Base-by-base conservation (phyloP, 495 filamentous ascomycete species). In the Bacidia rubella region DNA sequence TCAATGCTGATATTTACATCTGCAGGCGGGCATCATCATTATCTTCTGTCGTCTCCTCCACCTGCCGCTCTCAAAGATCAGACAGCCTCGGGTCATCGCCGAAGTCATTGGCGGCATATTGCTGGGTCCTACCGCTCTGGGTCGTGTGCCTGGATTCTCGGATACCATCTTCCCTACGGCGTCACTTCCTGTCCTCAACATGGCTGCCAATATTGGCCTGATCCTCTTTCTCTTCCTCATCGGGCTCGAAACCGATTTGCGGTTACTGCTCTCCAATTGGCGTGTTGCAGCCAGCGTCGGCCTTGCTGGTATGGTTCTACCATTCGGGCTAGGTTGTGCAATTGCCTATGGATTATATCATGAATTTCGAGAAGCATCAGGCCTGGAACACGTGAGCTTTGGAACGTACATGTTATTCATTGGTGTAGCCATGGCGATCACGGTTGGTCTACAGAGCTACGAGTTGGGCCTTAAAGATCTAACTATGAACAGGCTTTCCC, bases 91-190 rank as follows among this genome's bases (percentile, higher is more conserved):
- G 53, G 90, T 97, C 54, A 98, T 98, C 59, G 87, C 92, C 40
- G 92, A 97, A 75, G 87, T 98, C 39, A 83, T 98, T 55, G 90
- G 83, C 21, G 92, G 92, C 51, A 89, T 98, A 60, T 62, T 98
- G 3, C 73, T 98, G 9, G 92, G 90, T 38, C 90, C 87, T 4
- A 87, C 85, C 1, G 87, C 93, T 19, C 75, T 94, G 74, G 85
- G 86, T 56, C 80, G 81, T 26, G 85, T 93, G 32, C 86, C 86
- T 2, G 82, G 83, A 47, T 98, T 95, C 66, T 77, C 77, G 26
- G 63, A 75, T 3, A 68, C 83, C 60, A 88, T 95, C 57, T 90
- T 95, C 63, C 88, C 88, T 0, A 56, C 68, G 1, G 77, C 66
- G 1, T 85, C 85, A 19, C 83, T 92, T 65, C 79, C 86, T 9